Base-by-base conservation (phyloP, 2,329 filamentous ascomycete species). In the Penicillium sp. region DNA sequence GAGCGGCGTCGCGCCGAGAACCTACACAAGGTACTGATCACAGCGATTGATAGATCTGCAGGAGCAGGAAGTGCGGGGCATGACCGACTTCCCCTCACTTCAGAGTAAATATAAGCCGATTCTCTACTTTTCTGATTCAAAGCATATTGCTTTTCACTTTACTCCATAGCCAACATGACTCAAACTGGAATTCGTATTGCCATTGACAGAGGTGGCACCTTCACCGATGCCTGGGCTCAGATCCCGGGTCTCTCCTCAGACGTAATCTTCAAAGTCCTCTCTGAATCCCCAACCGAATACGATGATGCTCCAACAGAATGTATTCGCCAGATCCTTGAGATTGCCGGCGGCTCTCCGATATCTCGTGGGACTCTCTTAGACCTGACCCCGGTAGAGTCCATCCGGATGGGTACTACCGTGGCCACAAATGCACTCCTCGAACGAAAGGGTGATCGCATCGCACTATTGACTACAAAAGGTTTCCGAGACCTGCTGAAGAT, bases 401-500 rank as follows among this genome's bases (percentile, higher is more conserved):
- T 96, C 70, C 87, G 91, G 47, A 96, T 96, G 90, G 91, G 91
- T 49, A 96, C 91, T 2, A 96, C 91, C 0, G 91, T 96, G n/a
- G 91, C 91, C 10, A 96, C 91, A 1, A 96, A 96, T 71, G 91
- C 91, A 0, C 76, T 96, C 55, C 81, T 96, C 2, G 92, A 96
- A 74, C 82, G 91, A 60, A 96, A 96, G 72, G 92, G 91, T 45
- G 90, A 93, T 75, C 85, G 85, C 65, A 91, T 93, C 84, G 95
- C 3, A 87, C 82, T 96, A 75, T 84, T 96, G 0, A 90, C 92
- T 4, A 95, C 90, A 0, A 87, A 86, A 64, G 91, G 91, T 0
- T 96, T 96, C 79, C 86, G 84, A 62, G 90, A 96, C 71, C 91
- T 90, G 62, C 78, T 95, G 21, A 83, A 86, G 48, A 96, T 96